Base-by-base conservation (phyloP, 345 rosid genomes). In the Salix arbutifolia region DNA sequence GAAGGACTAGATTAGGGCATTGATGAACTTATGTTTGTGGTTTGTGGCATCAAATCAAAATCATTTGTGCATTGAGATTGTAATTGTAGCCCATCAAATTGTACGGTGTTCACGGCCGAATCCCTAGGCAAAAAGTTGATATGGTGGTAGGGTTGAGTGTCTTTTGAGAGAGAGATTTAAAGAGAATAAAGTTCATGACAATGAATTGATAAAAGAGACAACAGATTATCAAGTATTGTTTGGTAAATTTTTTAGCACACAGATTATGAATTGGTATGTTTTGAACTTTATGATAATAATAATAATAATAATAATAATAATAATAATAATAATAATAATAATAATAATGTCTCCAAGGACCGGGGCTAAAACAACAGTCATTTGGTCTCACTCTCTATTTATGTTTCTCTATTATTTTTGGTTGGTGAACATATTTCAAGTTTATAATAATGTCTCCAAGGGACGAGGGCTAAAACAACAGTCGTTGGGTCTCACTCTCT, bases 41-140 rank as follows among this genome's bases (percentile, higher is more conserved):
- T 26, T 42, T 62, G 72, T 30, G 79, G 50, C 69, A 73, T 78
- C 78, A 78, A 81, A 84, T 84, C 80, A 80, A 77, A 75, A 80
- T 84, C 76, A 68, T 78, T 75, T 62, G 77, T 4, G 37, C 42
- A 60, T 58, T 72, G 61, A 76, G 53, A 50, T 53, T 25, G 42
- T 74, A 74, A 69, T 75, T 42, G 58, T 18, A 64, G 71, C 52
- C 68, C 82, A 72, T 72, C 52, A 75, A 35, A 48, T 26, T 33
- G 84, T 84, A 76, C 82, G 72, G 76, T 38, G 70, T 73, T 81
- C 70, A 60, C 44, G 66, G 71, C 65, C 77, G 82, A 84, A 84
- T 84, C 86, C 83, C 84, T 10, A 78, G 80, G 80, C 73, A 69
- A 71, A 68, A 68, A 68, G 71, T 68, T 38, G 44, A 68, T 68